Evolutionary conservation across 805 yeast genomes (phyloP), one percentile per base, ranked within the genome.

Genomic region (Saturnispora sekii): DNA sequence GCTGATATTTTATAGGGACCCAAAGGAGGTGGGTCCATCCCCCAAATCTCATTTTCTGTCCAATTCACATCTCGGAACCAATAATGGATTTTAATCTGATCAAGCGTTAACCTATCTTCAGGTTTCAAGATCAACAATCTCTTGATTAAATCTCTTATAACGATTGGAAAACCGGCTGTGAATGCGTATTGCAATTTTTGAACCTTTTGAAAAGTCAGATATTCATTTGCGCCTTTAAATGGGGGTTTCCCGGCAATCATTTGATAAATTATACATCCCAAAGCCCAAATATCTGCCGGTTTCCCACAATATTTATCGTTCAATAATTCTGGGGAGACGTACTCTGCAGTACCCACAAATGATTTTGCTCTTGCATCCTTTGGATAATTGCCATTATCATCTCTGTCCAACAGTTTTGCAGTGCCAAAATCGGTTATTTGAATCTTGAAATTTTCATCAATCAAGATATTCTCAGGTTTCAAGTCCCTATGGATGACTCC

Each of bases 381-480:
- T 9, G 89, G 88, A 55, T 77, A 83, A 9, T 63, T 66, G 33
- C 74, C 78, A n/a, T 69, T 63, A 2, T 61, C 68, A 18, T 67
- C 68, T 31, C 65, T 65, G n/a, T 81, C 85, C 28, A 84, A 61
- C 38, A 84, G 62, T 53, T 81, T 79, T 0, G 94, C 94, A 0
- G 95, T 84, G 21, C 95, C 95, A 60, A 84, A 84, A 64, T 84
- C 95, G 1, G 95, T 84, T 32, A 84, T 70, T 60, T 78, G 81
- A 35, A 83, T 69, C 47, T 78, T 73, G 68, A 74, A 67, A 26
- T 77, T 70, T 32, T 65, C 66, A 56, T 81, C 85, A 17, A 84
- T 64, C 41, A 84, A 61, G 28, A 84, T 83, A 59, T 84, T 84
- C 56, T 84, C 95, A 0, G 95, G 95, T 58, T 84, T 84, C 39